A percentile compares a stretch with the other conserved stretches of the same genome.
phyloP scores from a whole-genome alignment of 2,329 filamentous ascomycete species.

The Cytospora piceae region DNA sequence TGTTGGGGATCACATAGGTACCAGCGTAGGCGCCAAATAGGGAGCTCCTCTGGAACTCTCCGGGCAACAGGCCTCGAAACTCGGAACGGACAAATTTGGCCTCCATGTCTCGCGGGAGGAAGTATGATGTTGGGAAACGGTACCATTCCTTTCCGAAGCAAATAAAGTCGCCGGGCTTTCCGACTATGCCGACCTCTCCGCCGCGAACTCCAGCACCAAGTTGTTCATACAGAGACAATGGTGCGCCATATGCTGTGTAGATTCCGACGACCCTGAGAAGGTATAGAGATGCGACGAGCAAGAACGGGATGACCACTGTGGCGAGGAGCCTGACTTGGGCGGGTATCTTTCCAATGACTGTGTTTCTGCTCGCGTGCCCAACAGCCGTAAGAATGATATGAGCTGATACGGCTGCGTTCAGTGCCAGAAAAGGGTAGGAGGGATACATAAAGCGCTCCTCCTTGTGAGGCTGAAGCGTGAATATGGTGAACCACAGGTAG shows the following conservation, averaged over 20 bases:
- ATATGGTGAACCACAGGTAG: conserved; percentile 92
- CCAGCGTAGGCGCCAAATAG: conserved; percentile 76
- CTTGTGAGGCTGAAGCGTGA: conserved; percentile 92
- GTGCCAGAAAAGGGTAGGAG: conserved; percentile 83
- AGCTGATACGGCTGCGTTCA: conserved; percentile 84
- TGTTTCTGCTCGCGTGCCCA: conserved; percentile 70
- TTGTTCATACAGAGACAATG: conserved; percentile 70
- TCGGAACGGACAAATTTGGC: conserved; percentile 91
- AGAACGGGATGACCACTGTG: conserved; percentile 63
- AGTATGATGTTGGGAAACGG: conserved; percentile 91
- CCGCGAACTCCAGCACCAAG: conserved; percentile 60
- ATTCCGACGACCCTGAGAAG: conserved; percentile 69
- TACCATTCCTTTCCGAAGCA: conserved; percentile 99
- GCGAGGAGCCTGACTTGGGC: conserved; percentile 71
- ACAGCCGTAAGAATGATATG: conserved; percentile 79
- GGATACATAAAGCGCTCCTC: conserved; percentile 99
- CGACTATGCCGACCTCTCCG: conserved; percentile 49
- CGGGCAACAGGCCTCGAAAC: conserved; percentile 85
- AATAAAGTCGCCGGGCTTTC: conserved; percentile 67
- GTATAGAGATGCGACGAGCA: conserved; percentile 36
- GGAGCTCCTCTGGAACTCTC: conserved; percentile 80
- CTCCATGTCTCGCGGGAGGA: conserved; percentile 79
- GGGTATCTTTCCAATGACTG: conserved; percentile 72
- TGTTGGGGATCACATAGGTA: conserved; percentile 79
- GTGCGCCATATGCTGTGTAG: conserved; percentile 81